These are phyloP conservation scores for Peronosclerospora sorghi DNA, from an alignment of 352 stramenopile genomes.

Conservation along the genomic window DNA sequence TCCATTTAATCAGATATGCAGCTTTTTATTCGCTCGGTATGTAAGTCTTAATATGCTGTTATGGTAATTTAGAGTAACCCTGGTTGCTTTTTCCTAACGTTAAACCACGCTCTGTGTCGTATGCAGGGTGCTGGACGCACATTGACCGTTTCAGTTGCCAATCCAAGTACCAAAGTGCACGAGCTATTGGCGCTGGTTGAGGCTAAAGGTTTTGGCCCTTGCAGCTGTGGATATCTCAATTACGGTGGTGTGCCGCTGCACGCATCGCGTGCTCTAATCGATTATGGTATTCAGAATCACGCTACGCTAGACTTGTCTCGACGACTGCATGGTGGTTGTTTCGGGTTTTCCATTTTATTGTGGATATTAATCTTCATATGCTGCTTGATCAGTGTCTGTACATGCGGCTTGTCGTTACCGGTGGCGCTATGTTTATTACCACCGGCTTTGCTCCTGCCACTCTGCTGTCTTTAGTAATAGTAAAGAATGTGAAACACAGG, in stretches of 20 bases:
- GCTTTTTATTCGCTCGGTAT: slow-evolving; percentile 57
- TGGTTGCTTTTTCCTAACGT: too few species aligned
- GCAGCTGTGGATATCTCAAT: slow-evolving; percentile 26
- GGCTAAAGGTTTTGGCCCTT: slow-evolving; percentile 11
- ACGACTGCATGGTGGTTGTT: slow-evolving; percentile 52
- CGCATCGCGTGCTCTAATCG: slow-evolving; percentile 25
- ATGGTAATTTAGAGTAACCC: too few species aligned
- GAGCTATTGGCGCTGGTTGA: slow-evolving; percentile 25
- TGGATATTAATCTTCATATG: slow-evolving; percentile 73
- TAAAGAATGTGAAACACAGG: too few species aligned
- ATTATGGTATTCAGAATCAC: slow-evolving; percentile 63
- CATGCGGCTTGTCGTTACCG: slow-evolving; percentile 51
- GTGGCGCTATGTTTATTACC: slow-evolving; percentile 47
- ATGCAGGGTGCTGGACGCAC: slow-evolving; percentile 29
- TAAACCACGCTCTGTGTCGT: slow-evolving; percentile 1
- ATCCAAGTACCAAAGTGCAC: slow-evolving; percentile 20
- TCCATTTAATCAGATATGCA: too few species aligned
- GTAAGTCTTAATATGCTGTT: too few species aligned
- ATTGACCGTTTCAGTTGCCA: slow-evolving; percentile 24
- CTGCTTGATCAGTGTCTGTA: slow-evolving; percentile 61
- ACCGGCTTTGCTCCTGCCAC: slow-evolving; percentile 44
- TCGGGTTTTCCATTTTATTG: slow-evolving; percentile 58
- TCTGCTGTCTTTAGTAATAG: slow-evolving; percentile 50
- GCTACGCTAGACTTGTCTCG: slow-evolving; percentile 40
- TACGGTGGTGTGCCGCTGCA: slow-evolving; percentile 57